Evolutionary conservation across 163 green algal genomes (phyloP).

Genomic region (Chlamydomonas reinhardtii): DNA sequence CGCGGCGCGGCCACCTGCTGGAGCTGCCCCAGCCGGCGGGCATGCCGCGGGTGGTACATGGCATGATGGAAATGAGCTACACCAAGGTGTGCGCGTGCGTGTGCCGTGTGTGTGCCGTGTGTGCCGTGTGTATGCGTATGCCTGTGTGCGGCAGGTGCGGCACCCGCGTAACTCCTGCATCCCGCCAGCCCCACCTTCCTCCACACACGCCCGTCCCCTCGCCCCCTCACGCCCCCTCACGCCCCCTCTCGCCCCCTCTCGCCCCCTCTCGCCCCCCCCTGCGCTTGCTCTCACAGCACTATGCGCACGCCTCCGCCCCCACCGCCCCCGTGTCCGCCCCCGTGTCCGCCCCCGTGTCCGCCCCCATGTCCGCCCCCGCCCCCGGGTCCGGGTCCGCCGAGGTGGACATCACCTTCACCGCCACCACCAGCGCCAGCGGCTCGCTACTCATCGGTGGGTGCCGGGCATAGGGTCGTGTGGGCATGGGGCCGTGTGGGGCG

Average conservation of each 20-base stretch:
- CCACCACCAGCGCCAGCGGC: constrained; percentile 74
- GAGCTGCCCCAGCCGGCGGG: constrained; percentile 64
- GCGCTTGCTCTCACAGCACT: constrained; percentile 2
- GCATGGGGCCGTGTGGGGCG: no score
- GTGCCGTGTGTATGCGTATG: neutral
- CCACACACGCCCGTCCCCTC: no score
- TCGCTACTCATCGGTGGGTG: constrained; percentile 70
- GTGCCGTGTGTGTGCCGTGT: neutral
- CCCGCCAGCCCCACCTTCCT: no score
- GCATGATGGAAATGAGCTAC: constrained; percentile 85
- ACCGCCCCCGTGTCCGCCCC: neutral
- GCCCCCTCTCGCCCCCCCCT: neutral
- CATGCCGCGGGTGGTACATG: constrained; percentile 65
- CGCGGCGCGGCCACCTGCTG: constrained; percentile 75
- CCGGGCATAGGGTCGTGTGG: neutral
- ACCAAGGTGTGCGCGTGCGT: constrained; percentile 54
- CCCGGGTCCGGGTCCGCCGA: neutral
- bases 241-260: no score
- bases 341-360: neutral
- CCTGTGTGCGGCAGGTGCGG: no score
- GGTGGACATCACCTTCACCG: constrained; percentile 86
- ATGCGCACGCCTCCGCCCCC: neutral
- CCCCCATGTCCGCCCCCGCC: neutral
- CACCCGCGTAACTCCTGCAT: no score
- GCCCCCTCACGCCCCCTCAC: no score